Conservation (phyloP, 2,329 filamentous ascomycete genomes). For the Ophiostoma himal-ulmi region DNA sequence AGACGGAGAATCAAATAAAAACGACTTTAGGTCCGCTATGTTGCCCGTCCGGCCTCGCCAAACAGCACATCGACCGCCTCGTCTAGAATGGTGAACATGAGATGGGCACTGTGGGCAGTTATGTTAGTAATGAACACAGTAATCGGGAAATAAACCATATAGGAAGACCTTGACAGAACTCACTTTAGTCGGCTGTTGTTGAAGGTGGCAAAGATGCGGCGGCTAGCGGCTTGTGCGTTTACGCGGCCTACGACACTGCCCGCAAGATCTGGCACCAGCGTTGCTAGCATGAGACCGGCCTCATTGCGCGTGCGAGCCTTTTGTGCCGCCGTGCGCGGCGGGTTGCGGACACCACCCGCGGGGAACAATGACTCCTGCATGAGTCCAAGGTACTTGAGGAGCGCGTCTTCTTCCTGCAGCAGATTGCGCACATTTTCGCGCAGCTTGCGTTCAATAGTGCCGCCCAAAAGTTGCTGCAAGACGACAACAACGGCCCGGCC, state of each 20-base stretch:
- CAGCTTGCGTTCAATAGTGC: conserved; percentile 92
- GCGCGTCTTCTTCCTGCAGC: conserved; percentile 72
- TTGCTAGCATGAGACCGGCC: conserved; percentile 81
- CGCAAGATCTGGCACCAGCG: conserved; percentile 82
- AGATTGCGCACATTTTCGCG: conserved; percentile 73
- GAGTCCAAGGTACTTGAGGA: conserved; percentile 68
- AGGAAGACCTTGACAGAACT: conserved; percentile 35
- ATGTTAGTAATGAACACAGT: conserved; percentile 9
- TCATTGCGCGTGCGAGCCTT: conserved; percentile 78
- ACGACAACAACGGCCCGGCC: conserved; percentile 94
- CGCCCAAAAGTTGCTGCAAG: conserved; percentile 87
- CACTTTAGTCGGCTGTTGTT: conserved; percentile 90
- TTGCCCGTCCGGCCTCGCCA: conserved; percentile 34
- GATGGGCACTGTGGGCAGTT: conserved; percentile 48
- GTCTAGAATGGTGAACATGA: conserved; percentile 66
- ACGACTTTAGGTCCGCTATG: background rate
- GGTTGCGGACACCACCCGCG: conserved; percentile 29
- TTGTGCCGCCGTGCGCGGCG: conserved; percentile 60
- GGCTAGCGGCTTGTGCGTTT: conserved; percentile 85
- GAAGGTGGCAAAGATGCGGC: conserved; percentile 81
- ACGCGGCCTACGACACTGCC: conserved; percentile 87
- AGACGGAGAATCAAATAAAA: background rate
- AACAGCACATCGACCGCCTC: conserved; percentile 63
- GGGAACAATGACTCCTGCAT: conserved; percentile 69
- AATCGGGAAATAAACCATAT: conserved; percentile 7